These are phyloP conservation scores for Hapsidospora chrysogenum DNA, from an alignment of 495 filamentous ascomycete species.

Conservation along the genomic window DNA sequence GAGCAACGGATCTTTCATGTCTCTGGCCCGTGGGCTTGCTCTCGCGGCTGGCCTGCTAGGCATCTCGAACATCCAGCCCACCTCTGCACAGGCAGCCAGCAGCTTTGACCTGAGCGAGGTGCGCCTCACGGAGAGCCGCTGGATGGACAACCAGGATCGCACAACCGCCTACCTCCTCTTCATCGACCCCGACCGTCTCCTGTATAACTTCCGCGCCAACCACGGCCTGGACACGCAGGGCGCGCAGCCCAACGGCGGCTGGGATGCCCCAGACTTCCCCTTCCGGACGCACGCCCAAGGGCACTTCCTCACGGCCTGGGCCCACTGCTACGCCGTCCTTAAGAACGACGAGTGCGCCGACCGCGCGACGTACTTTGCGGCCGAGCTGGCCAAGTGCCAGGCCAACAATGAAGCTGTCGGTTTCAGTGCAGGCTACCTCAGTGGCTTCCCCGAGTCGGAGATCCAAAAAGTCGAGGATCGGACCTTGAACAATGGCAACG, in stretches of 20 bases:
- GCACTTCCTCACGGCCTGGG: slow-evolving; percentile 18
- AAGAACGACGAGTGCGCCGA: slow-evolving; percentile 12
- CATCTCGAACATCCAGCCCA: no score
- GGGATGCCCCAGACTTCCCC: slow-evolving; percentile 21
- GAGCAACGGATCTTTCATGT: no score
- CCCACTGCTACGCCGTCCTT: no score
- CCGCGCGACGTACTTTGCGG: slow-evolving; percentile 15
- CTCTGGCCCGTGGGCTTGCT: no score
- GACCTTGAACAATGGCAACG: no score
- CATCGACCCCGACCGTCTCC: slow-evolving; percentile 16
- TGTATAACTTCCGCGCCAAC: slow-evolving; percentile 20
- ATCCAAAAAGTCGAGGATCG: slow-evolving; percentile 15
- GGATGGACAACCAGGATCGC: slow-evolving; percentile 17
- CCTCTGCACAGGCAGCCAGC: no score
- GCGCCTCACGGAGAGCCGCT: slow-evolving; percentile 13
- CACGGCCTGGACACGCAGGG: slow-evolving; percentile 16
- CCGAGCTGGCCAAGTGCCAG: slow-evolving; percentile 19
- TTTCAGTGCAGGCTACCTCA: slow-evolving; percentile 14
- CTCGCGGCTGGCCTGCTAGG: no score
- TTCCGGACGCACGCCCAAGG: slow-evolving; percentile 21
- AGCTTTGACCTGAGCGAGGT: slow-evolving; percentile 16
- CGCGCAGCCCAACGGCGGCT: slow-evolving; percentile 15
- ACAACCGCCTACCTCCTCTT: slow-evolving; percentile 17
- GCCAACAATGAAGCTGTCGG: slow-evolving; percentile 16
- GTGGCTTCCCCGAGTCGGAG: slow-evolving; percentile 21